Evolutionary conservation across 1,284 basidiomycete genomes (phyloP), one percentile per base, ranked within the genome.

Genomic region (Paramarasmius palmivorus): DNA sequence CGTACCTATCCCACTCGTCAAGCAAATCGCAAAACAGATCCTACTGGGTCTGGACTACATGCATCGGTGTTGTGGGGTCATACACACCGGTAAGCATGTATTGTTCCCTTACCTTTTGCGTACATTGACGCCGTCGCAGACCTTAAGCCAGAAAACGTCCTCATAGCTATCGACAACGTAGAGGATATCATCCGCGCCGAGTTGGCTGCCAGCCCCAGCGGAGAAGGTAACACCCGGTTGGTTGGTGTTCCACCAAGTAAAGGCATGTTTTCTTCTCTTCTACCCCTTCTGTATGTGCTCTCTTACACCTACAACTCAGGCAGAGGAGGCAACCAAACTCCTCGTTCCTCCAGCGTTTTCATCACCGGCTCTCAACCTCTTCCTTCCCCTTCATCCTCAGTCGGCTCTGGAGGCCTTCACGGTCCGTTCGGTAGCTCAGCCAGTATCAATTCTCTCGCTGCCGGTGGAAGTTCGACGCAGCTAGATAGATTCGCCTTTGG

Each of bases 141-240:
- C 71, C 81, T 99, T 61, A 99, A 99, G 73, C 96, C 96, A 0
- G 96, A 99, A 70, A 99, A 99, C 72, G 95, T 99, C 32, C 82
- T 99, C 52, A 95, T 99, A 62, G 92, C 87, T 82, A 98, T 99
- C 65, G 96, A 98, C 64, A 93, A 98, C 66, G 96, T 99, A 61
- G 96, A 99, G 68, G 79, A 86, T 2, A 95, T 98, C 65, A 95
- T 99, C 42, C 84, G 90, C 60, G 78, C 92, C 15, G 95, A 98
- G 70, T 77, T 96, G 55, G 86, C 86, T 73, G 78, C 22, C 78
- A 40, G 12, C 12, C 6, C 6, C 12, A 32, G 12, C 29, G 29
- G 12, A 6, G 12, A 6, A 6, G 12, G 29, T 32, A 32, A 32
- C 12, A 32, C 29, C 29, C 29, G 29, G 29, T 32, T 32, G 12